Evolutionary conservation across 306 rosid genomes (phyloP), one percentile per base, ranked within the genome.

Genomic region (Echinosophora koreensis): DNA sequence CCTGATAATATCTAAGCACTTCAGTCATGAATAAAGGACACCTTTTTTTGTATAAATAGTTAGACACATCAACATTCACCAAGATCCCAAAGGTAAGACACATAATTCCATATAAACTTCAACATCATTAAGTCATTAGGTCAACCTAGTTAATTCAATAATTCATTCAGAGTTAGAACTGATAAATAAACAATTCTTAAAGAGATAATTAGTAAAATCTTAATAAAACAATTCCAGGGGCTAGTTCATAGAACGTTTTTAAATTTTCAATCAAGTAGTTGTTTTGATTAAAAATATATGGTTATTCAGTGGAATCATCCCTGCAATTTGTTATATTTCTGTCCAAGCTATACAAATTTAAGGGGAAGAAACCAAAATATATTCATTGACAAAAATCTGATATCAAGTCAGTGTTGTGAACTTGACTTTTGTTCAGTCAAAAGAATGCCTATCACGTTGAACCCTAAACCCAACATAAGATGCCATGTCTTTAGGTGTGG

Each of bases 401-500:
- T 76, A 17, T 60, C 39, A 56, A 57, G 34, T 69, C 28, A 56
- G 39, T 32, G 41, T 61, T 11, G 4, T 30, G 15, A 5, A 58
- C 12, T 28, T 15, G 37, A 60, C 17, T 42, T 35, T 11, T 46
- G 28, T 75, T 51, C 54, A 76, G 50, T 63, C 46, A 66, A 67
- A 66, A 55, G 8, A 6, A 39, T 39, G 65, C 98, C 98, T 95
- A 83, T 95, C 98, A 78, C 92, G 98, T 79, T 95, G 98, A 77
- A 95, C 50, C 66, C 98, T 84, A 74, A 95, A 95, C 14, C 98
- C 98, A 66, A 95, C 90, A 67, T 82, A 95, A n/a, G 97, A 88
- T 16, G 91, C 97, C 81, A 95, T 93, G 34, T 95, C 98, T 81
- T 84, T 95, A 8, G 98, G 98, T 27, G 92, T 90, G 22, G 98